A percentile compares a stretch with the other conserved stretches of the same genome.
Evolutionary conservation across 164 flowering plant genomes (phyloP).

Genomic region (Berberis vulgaris): DNA sequence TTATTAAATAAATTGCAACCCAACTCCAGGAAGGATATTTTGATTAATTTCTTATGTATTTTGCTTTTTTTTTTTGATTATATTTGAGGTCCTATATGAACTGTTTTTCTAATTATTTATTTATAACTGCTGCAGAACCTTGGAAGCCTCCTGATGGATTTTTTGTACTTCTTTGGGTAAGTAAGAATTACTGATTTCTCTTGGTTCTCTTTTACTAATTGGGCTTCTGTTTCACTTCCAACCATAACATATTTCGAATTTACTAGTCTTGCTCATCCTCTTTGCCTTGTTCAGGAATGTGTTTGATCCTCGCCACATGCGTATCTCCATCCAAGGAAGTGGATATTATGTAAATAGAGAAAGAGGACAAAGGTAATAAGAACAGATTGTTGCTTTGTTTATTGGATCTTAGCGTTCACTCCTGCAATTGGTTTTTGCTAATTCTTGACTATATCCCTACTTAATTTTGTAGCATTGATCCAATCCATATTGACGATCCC

Average conservation of each 20-base stretch:
- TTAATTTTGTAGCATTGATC: slow-evolving; percentile 71
- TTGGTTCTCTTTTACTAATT: too few species aligned
- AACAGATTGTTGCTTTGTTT: slow-evolving; percentile 3
- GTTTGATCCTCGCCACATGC: slow-evolving; percentile 98
- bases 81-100: too few species aligned
- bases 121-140: slow-evolving; percentile 41
- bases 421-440: too few species aligned
- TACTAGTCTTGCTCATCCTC: background rate
- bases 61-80: too few species aligned
- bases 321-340: slow-evolving; percentile 86
- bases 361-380: slow-evolving; percentile 68
- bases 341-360: slow-evolving; percentile 81
- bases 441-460: background rate
- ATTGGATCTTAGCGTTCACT: background rate
- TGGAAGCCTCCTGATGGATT: slow-evolving; percentile 92
- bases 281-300: slow-evolving; percentile 50
- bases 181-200: slow-evolving; percentile 8
- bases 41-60: too few species aligned
- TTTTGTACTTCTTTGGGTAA: slow-evolving; percentile 96
- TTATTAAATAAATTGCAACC: too few species aligned
- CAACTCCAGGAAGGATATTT: too few species aligned
- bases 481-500: slow-evolving; percentile 92
- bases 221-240: too few species aligned
- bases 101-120: too few species aligned
- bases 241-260: too few species aligned